These are phyloP conservation scores for Boletales sp. DNA, from an alignment of 768 basidiomycete genomes.

Conservation along the genomic window DNA sequence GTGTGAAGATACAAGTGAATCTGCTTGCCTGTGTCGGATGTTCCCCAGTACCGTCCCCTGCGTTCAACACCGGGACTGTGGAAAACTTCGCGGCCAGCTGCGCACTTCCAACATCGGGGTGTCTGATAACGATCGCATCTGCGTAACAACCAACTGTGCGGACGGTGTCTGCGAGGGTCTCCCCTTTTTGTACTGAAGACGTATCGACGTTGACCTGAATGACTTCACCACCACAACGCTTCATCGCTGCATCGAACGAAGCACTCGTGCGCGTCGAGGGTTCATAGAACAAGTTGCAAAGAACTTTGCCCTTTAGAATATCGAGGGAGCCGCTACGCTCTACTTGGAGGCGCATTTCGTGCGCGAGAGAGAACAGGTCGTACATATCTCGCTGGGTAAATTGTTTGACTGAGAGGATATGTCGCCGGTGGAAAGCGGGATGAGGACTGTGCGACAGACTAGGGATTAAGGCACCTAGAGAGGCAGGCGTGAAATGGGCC, in stretches of 20 bases:
- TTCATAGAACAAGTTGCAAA: constrained; percentile 94
- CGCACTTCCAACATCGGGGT: constrained; percentile 92
- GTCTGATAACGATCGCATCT: constrained; percentile 91
- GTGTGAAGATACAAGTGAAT: not conserved
- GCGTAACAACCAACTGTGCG: constrained; percentile 93
- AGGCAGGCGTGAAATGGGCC: constrained; percentile 4
- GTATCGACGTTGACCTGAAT: constrained; percentile 77
- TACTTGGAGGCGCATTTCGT: constrained; percentile 95
- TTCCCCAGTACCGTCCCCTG: constrained; percentile 95
- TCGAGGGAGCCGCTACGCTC: constrained; percentile 88
- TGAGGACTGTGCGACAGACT: constrained; percentile 43
- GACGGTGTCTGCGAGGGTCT: constrained; percentile 89
- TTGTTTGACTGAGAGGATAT: constrained; percentile 93
- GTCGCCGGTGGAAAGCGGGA: constrained; percentile 87
- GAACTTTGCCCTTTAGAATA: constrained; percentile 84
- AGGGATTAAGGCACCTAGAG: constrained; percentile 15
- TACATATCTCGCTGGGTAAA: constrained; percentile 87
- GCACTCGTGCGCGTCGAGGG: constrained; percentile 93
- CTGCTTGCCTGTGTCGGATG: constrained; percentile 87
- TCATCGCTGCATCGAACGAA: constrained; percentile 99
- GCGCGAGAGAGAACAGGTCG: constrained; percentile 89
- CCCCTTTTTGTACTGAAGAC: constrained; percentile 92
- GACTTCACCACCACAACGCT: constrained; percentile 93
- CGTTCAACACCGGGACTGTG: constrained; percentile 93
- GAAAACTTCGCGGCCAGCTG: constrained; percentile 95